Conservation (phyloP, 2,329 filamentous ascomycete genomes). For the Penicillium psychrosexuale region DNA sequence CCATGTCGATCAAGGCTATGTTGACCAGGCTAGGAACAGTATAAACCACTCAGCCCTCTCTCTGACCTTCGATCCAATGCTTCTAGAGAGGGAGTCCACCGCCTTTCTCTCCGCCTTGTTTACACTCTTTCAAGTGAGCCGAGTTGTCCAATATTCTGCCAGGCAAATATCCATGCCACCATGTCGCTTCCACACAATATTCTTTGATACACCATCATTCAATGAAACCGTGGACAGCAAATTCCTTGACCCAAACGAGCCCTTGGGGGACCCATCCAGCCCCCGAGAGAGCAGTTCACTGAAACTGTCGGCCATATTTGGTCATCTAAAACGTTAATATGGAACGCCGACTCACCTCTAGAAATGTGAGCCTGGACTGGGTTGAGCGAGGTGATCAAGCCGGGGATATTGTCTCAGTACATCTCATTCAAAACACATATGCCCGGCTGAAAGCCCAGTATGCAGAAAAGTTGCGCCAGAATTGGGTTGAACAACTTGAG, state of each 20-base stretch:
- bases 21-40: too few species aligned
- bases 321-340: not conserved
- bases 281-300: not conserved
- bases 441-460: constrained; percentile 74
- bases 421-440: constrained; percentile 78
- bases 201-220: not conserved
- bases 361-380: constrained; percentile 4
- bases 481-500: constrained; percentile 84
- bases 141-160: not conserved
- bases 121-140: not conserved
- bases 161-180: not conserved
- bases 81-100: not conserved
- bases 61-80: not conserved
- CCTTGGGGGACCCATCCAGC: not conserved
- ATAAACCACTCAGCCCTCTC: not conserved
- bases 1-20: too few species aligned
- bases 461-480: constrained; percentile 65
- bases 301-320: not conserved
- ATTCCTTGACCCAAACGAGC: not conserved
- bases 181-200: not conserved
- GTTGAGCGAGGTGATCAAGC: not conserved
- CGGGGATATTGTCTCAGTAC: constrained; percentile 69
- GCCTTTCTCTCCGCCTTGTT: not conserved
- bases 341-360: constrained; percentile 5
- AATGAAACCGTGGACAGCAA: not conserved